phyloP scores from a whole-genome alignment of 2,329 filamentous ascomycete species.

The Fusarium anthophilum region DNA sequence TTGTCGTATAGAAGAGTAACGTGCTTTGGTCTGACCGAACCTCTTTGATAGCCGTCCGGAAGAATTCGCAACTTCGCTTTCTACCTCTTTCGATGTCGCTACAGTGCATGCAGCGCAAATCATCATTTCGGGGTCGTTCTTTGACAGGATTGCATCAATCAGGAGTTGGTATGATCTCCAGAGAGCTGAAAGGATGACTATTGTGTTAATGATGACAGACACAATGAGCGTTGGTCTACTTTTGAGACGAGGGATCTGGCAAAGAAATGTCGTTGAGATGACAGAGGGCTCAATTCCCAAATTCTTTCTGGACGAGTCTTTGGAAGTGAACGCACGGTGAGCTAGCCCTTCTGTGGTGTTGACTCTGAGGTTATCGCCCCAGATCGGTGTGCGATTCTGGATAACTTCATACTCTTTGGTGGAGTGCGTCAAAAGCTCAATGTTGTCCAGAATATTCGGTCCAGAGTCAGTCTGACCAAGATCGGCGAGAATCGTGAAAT shows the following conservation, averaged over 20 bases:
- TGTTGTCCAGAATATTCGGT: fast-evolving
- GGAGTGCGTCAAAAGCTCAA: background rate
- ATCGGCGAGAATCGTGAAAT: background rate
- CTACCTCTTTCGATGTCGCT: background rate
- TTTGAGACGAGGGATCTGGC: background rate
- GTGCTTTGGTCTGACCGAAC: background rate
- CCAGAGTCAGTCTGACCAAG: background rate
- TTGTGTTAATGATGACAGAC: background rate
- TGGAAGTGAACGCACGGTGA: background rate
- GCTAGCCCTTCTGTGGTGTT: too few species aligned
- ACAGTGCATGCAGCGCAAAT: background rate
- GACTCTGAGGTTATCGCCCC: too few species aligned
- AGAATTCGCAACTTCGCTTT: too few species aligned
- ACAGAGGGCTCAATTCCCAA: background rate
- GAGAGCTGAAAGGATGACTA: background rate
- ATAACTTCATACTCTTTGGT: background rate
- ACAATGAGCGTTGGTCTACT: background rate
- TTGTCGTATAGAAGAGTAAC: background rate
- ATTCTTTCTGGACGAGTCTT: background rate
- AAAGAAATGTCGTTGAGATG: background rate
- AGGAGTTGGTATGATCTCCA: background rate
- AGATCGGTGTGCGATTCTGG: too few species aligned
- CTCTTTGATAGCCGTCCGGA: too few species aligned
- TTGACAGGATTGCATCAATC: background rate
- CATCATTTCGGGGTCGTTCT: background rate